Conservation (phyloP, 108 stramenopile species). For the Cyclotella choctawhatcheeana region DNA sequence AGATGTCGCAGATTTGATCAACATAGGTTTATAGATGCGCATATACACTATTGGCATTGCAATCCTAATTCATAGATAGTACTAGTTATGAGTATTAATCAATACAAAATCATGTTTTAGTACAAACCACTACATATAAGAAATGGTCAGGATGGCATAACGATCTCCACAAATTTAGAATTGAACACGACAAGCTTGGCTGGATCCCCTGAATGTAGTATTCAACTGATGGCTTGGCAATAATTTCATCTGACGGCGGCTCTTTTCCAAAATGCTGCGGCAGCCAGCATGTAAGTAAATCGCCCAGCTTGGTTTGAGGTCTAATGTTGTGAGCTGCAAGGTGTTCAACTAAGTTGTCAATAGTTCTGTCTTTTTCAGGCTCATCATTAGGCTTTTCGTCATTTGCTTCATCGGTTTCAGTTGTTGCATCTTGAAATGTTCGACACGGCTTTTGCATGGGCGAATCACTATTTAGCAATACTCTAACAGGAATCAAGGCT, state of each 20-base stretch:
- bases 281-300: conserved; percentile 50
- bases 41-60: too few relatives aligned
- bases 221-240: conserved; percentile 10
- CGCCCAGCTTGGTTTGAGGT: conserved; percentile 55
- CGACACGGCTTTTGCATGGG: conserved; percentile 64
- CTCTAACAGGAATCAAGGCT: conserved; percentile 67
- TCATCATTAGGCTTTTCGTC: neutral
- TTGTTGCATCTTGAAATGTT: conserved; percentile 6
- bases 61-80: too few relatives aligned
- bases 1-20: conserved; percentile 76
- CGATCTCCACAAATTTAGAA: conserved; percentile 69
- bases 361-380: conserved; percentile 10
- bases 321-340: conserved; percentile 20
- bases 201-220: conserved; percentile 74
- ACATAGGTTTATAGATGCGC: conserved; percentile 58
- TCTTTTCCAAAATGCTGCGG: conserved; percentile 52
- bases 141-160: conserved; percentile 84
- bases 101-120: too few relatives aligned
- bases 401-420: conserved; percentile 1
- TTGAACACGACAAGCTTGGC: conserved; percentile 51
- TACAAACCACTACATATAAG: conserved; percentile 61
- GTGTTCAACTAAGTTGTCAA: conserved; percentile 11
- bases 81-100: conserved; percentile 13
- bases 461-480: conserved; percentile 61
- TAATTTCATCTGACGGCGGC: conserved; percentile 9